Conservation (phyloP, 2,329 filamentous ascomycete species). For the Hymenoscyphus linearis region DNA sequence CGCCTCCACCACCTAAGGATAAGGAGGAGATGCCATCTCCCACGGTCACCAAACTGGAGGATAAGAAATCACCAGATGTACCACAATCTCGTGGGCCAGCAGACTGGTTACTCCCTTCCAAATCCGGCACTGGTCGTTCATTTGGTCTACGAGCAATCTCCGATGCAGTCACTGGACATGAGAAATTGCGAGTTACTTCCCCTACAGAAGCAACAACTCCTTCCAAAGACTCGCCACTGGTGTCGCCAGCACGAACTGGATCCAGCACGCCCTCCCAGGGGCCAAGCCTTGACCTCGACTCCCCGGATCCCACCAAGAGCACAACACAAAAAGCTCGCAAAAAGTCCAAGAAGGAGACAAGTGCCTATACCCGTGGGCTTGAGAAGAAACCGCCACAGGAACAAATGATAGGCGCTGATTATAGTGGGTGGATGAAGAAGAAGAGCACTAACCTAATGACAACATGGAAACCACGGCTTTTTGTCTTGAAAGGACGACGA, state of each 20-base stretch:
- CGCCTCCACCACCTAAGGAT: constrained; percentile 52
- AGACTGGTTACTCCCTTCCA: constrained; percentile 49
- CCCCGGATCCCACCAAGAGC: constrained; percentile 56
- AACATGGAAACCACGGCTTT: constrained; percentile 96
- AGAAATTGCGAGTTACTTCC: constrained; percentile 47
- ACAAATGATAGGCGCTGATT: constrained; percentile 82
- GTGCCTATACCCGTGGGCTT: constrained; percentile 83
- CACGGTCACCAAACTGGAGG: constrained; percentile 56
- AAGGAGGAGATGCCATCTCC: constrained; percentile 49
- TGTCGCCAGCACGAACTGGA: constrained; percentile 69
- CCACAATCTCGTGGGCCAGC: constrained; percentile 34
- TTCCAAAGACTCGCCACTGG: constrained; percentile 46
- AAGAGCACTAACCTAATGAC: constrained; percentile 94
- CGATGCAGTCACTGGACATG: constrained; percentile 57
- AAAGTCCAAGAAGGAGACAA: constrained; percentile 91
- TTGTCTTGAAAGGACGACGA: constrained; percentile 84
- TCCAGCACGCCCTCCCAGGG: constrained; percentile 65
- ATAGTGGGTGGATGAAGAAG: constrained; percentile 99
- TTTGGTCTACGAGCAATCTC: constrained; percentile 81
- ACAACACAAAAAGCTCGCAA: constrained; percentile 46
- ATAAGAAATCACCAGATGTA: constrained; percentile 40
- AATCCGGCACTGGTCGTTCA: constrained; percentile 43
- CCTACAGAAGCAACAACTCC: constrained; percentile 40
- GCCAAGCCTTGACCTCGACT: constrained; percentile 74
- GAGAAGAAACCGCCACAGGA: constrained; percentile 76